Conservation (phyloP, 179 eudicot genomes). For the Heliamphora ciliata region DNA sequence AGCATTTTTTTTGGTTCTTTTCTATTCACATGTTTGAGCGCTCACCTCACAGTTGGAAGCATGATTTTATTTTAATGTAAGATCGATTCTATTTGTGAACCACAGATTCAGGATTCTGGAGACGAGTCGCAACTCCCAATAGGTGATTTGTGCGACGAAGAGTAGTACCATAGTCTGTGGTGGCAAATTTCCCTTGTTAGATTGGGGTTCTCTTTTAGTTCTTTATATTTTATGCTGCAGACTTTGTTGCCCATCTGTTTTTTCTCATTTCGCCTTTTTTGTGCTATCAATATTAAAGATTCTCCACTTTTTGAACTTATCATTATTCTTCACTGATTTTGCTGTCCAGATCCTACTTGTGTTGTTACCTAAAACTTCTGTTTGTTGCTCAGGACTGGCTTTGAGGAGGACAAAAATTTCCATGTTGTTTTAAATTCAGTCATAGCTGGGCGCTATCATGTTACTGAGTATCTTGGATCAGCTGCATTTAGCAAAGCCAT, state of each 20-base stretch:
- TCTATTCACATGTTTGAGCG: too few species aligned
- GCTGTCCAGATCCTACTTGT: not conserved
- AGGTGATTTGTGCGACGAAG: too few species aligned
- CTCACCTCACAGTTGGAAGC: too few species aligned
- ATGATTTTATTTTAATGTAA: too few species aligned
- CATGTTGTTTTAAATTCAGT: conserved; percentile 80
- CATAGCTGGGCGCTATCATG: conserved; percentile 90
- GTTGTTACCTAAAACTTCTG: conserved; percentile 8
- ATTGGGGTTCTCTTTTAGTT: not conserved
- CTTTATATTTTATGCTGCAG: not conserved
- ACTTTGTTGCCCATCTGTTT: conserved; percentile 5
- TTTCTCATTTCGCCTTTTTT: not conserved
- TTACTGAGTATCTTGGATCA: conserved; percentile 89
- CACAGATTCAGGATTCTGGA: too few species aligned
- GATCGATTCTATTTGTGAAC: too few species aligned
- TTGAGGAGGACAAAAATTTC: conserved; percentile 96
- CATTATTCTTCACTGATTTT: conserved; percentile 8
- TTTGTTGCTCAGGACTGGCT: conserved; percentile 67
- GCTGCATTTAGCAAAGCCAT: conserved; percentile 99
- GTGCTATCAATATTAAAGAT: not conserved
- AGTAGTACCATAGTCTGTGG: not conserved
- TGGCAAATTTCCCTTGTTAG: not conserved
- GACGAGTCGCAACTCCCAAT: too few species aligned
- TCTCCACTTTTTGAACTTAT: not conserved
- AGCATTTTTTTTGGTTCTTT: too few species aligned